phyloP scores from a whole-genome alignment of 768 basidiomycete genomes.

The Russula sp. region DNA sequence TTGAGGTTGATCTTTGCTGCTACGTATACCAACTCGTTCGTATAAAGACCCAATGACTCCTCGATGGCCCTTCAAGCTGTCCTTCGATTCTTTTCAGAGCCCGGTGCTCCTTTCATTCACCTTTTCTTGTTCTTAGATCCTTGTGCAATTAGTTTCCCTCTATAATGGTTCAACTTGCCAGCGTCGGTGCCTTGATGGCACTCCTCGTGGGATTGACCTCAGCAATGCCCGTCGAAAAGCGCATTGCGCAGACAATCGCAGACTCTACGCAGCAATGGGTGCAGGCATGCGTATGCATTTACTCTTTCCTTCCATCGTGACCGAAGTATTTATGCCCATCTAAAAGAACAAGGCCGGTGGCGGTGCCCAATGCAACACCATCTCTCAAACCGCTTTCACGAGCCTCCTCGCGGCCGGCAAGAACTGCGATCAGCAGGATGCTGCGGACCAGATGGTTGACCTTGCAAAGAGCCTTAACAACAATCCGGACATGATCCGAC shows the following conservation, averaged over 20 bases:
- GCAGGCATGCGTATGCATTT: conserved; percentile 41
- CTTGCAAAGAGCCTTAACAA: conserved; percentile 40
- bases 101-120: conserved; percentile 5
- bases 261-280: conserved; percentile 45
- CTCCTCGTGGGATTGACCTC: background rate
- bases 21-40: too few species aligned
- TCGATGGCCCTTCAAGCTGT: background rate
- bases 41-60: background rate
- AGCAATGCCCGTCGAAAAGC: conserved; percentile 33
- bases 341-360: conserved; percentile 49
- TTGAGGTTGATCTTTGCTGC: too few species aligned
- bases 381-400: conserved; percentile 46
- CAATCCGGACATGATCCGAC: conserved; percentile 38
- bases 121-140: background rate
- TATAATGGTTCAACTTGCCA: conserved; percentile 5
- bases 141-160: background rate
- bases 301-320: background rate
- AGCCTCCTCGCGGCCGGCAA: conserved; percentile 47
- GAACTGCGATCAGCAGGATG: conserved; percentile 39
- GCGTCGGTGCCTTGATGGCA: background rate
- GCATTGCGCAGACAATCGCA: conserved; percentile 42
- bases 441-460: conserved; percentile 43
- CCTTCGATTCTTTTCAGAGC: background rate
- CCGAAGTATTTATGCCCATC: background rate
- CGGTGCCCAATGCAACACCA: conserved; percentile 45